Conservation (phyloP, 2,329 filamentous ascomycete genomes). For the Ophiosphaerella narmari region DNA sequence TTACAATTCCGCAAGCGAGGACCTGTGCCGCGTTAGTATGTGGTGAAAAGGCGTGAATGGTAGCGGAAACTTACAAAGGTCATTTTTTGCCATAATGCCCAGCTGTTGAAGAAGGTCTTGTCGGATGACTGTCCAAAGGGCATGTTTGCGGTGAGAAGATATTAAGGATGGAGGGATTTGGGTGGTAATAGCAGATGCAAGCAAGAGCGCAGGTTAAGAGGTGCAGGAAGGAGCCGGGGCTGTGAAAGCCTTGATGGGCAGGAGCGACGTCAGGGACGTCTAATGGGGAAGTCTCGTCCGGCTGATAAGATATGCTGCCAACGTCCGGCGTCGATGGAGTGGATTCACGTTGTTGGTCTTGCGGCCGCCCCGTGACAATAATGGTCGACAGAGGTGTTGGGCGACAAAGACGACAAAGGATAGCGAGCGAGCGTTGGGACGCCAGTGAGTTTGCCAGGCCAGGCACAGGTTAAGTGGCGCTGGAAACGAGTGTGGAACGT, state of each 20-base stretch:
- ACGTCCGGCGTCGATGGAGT: neutral
- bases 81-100: slow-evolving; percentile 88
- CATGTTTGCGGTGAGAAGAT: slow-evolving; percentile 19
- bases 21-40: slow-evolving; percentile 59
- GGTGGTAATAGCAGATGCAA: slow-evolving; percentile 26
- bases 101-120: slow-evolving; percentile 55
- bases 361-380: slow-evolving; percentile 18
- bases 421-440: slow-evolving; percentile 21
- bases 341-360: slow-evolving; percentile 4
- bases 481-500: slow-evolving; percentile 42
- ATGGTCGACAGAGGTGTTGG: slow-evolving; percentile 2
- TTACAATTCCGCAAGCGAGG: slow-evolving; percentile 70
- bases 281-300: slow-evolving; percentile 15
- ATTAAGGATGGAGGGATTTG: slow-evolving; percentile 15
- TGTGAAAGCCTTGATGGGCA: slow-evolving; percentile 13
- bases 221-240: slow-evolving; percentile 19
- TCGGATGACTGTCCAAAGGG: slow-evolving; percentile 30
- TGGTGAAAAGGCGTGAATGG: neutral
- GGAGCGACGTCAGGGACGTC: slow-evolving; percentile 19
- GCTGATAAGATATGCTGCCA: slow-evolving; percentile 7
- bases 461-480: slow-evolving; percentile 19
- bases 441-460: slow-evolving; percentile 16
- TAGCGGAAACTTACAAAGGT: slow-evolving; percentile 70
- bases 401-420: neutral
- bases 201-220: slow-evolving; percentile 7